Base-by-base conservation (phyloP, 305 asterid genomes). In the Fraxinus greggii region DNA sequence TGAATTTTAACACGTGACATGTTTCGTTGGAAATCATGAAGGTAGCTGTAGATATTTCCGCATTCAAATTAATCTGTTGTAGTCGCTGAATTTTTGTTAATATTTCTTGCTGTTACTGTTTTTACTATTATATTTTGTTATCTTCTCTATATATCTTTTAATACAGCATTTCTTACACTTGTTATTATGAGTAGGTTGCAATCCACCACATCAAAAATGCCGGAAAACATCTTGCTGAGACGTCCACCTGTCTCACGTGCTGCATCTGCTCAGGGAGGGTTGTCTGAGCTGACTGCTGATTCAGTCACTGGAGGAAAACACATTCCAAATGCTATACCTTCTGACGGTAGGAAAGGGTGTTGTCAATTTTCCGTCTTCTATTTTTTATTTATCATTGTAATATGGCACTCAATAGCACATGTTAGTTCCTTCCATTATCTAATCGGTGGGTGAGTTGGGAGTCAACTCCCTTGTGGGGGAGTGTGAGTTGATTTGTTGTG, bases 181-280 rank as follows among this genome's bases (percentile, higher is more conserved):
- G 29, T 76, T 83, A 72, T 56, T 77, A 82, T 81, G 78, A 79
- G 26, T 83, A 93, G 99, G 90, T 81, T 78, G 82, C 80, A 79
- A 65, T 61, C 89, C 31, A 77, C 88, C 81, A 84, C 86, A 51
- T 78, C 89, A 61, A 91, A 89, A 84, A 92, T 89, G 75, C 89
- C 90, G 15, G 98, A 94, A 82, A 93, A 91, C 85, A 87, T 92
- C 79, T 90, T 92, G 89, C 90, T 92, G 88, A 92, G 95, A 85
- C 97, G 95, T 76, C 98, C 97, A 31, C 94, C 98, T 17, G 92
- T 89, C 61, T 80, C 95, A 65, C 90, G 90, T 75, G 86, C 88
- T 45, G 87, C 91, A 75, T 90, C 97, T 79, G 91, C 94, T 79
- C 94, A 89, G 85, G 98, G 92, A 59, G 92, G 89, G 24, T 84